Evolutionary conservation across 2,329 filamentous ascomycete genomes (phyloP).

Genomic region (Fusarium sp.): DNA sequence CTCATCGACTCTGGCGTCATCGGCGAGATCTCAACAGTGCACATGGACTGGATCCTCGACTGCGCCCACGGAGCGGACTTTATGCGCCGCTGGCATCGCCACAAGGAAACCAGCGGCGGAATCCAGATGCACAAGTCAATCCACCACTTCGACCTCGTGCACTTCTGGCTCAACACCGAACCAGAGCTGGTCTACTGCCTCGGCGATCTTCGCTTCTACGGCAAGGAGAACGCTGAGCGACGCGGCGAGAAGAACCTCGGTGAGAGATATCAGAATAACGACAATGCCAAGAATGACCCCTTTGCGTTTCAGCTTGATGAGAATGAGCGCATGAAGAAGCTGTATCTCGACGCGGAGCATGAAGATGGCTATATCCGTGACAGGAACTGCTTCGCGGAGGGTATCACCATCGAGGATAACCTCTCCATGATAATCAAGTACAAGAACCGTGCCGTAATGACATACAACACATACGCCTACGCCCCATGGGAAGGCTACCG

Average conservation of each 20-base stretch:
- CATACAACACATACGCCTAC: conserved; percentile 70
- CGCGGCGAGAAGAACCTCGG: conserved; percentile 66
- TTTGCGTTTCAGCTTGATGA: conserved; percentile 69
- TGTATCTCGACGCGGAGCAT: conserved; percentile 73
- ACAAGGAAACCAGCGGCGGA: conserved; percentile 70
- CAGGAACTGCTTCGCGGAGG: conserved; percentile 72
- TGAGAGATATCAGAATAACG: conserved; percentile 62
- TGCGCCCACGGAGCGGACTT: conserved; percentile 72
- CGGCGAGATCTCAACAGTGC: conserved; percentile 67
- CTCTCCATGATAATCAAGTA: conserved; percentile 71
- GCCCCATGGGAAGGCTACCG: conserved; percentile 72
- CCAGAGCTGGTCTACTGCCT: conserved; percentile 69
- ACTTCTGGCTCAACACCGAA: conserved; percentile 70
- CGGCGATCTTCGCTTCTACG: conserved; percentile 71
- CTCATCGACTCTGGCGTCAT: conserved; percentile 66
- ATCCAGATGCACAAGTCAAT: conserved; percentile 73
- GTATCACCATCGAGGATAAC: conserved; percentile 74
- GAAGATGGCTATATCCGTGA: conserved; percentile 73
- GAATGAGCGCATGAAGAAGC: conserved; percentile 65
- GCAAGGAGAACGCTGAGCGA: conserved; percentile 69
- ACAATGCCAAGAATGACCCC: conserved; percentile 64
- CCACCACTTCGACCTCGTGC: conserved; percentile 72
- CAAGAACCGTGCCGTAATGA: conserved; percentile 67
- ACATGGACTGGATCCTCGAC: conserved; percentile 74
- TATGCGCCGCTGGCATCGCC: conserved; percentile 73